Base-by-base conservation (phyloP, 2,329 filamentous ascomycete genomes). In the Fusarium irregulare region DNA sequence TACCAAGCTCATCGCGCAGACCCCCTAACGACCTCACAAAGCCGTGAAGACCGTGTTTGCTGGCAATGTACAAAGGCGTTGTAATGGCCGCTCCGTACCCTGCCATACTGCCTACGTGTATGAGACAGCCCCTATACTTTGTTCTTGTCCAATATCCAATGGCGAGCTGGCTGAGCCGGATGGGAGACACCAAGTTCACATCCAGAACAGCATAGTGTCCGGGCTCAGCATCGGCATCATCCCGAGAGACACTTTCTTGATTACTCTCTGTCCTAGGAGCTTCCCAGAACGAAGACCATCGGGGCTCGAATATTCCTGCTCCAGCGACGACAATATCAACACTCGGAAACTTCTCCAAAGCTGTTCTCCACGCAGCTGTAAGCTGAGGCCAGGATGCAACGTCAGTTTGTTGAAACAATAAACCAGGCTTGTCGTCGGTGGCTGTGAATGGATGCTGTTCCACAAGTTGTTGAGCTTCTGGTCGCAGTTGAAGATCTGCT, bases 221-320 rank as follows among this genome's bases (percentile, higher is more conserved):
- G 2, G 74, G 73, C 27, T 78, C 73, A 2, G 64, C 74, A 44
- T 77, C 74, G 2, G 75, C 75, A 9, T 55, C 42, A 40, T 80
- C 78, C 12, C 50, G 45, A 27, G 75, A 78, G 20, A 64, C 55
- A 9, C 69, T 73, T 44, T 76, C 66, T 8, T 72, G 73, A 58
- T 78, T 79, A 16, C 72, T 70, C 32, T 70, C 66, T 8, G 79
- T 76, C 32, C 56, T 66, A 8, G 79, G 79, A 13, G 80, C 64
- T 21, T 77, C 67, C 79, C 79, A 82, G 75, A 82, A 82, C 34
- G 69, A 76, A 28, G 76, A 76, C 69, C 72, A 79, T 13, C 71
- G 61, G 6, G 80, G 81, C 50, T 82, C 80, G 64, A 79, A 81
- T 37, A 81, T 47, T 18, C 79, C 79, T 12, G 80, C 80, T 27